These are phyloP conservation scores for Colletotrichum truncatum DNA, from an alignment of 2,329 filamentous ascomycete species.

Conservation along the genomic window DNA sequence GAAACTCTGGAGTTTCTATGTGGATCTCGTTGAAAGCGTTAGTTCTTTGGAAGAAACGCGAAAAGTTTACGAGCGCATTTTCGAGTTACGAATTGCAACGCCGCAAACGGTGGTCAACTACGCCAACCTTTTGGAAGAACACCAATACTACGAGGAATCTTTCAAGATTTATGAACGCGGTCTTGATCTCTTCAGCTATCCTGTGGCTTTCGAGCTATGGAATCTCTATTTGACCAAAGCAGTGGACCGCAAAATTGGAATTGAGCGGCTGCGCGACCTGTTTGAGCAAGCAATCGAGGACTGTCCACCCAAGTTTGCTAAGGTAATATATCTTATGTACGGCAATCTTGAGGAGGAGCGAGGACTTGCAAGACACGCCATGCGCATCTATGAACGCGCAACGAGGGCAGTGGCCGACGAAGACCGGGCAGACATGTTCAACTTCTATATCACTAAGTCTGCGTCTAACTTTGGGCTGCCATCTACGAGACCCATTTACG, in stretches of 20 bases:
- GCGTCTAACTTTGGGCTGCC: conserved; percentile 97
- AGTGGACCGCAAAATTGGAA: conserved; percentile 93
- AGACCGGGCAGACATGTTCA: conserved; percentile 96
- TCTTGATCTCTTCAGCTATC: conserved; percentile 97
- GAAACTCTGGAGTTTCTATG: conserved; percentile 99
- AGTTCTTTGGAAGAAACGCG: conserved; percentile 90
- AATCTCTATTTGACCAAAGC: conserved; percentile 98
- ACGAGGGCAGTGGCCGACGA: conserved; percentile 95
- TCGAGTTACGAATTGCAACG: conserved; percentile 96
- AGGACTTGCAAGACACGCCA: conserved; percentile 92
- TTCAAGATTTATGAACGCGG: conserved; percentile 98
- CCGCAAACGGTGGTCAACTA: conserved; percentile 99
- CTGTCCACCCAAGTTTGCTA: conserved; percentile 94
- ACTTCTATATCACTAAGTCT: conserved; percentile 99
- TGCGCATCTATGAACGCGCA: conserved; percentile 98
- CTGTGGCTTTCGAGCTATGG: conserved; percentile 98
- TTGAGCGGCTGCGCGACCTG: conserved; percentile 91
- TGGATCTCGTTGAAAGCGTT: conserved; percentile 96
- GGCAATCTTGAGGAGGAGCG: conserved; percentile 96
- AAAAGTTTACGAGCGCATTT: conserved; percentile 96
- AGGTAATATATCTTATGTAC: conserved; percentile 97
- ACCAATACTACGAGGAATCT: conserved; percentile 94
- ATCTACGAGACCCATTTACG: conserved; percentile 94
- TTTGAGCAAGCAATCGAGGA: conserved; percentile 98
- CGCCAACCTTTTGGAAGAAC: conserved; percentile 92